A percentile compares a stretch with the other conserved stretches of the same genome.
These are phyloP conservation scores for Macrocybe gigantea DNA, from an alignment of 768 basidiomycete species.

Conservation along the genomic window DNA sequence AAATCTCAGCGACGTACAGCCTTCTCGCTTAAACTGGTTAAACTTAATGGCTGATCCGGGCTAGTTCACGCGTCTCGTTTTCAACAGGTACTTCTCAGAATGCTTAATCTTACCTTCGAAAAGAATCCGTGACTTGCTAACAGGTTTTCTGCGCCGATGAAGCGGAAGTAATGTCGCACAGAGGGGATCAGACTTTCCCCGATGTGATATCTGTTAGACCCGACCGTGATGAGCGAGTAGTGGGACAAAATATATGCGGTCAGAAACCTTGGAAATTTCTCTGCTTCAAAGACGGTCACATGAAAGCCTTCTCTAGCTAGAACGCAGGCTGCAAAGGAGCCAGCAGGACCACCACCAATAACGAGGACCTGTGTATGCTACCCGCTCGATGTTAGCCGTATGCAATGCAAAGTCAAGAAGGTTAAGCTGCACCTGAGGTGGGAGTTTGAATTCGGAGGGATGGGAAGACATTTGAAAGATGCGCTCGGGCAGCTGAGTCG, in stretches of 20 bases:
- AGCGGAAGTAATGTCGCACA: constrained; percentile 50
- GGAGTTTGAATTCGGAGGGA: no score
- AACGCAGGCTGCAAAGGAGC: constrained; percentile 50
- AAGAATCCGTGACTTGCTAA: constrained; percentile 43
- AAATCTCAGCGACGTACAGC: constrained; percentile 34
- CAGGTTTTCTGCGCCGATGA: constrained; percentile 52
- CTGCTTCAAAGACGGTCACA: constrained; percentile 47
- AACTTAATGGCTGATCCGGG: constrained; percentile 61
- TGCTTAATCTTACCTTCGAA: constrained; percentile 32
- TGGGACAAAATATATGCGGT: not conserved
- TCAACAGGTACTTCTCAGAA: not conserved
- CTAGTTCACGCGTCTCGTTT: constrained; percentile 18
- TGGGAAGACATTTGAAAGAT: no score
- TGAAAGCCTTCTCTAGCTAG: constrained; percentile 51
- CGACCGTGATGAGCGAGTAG: not conserved
- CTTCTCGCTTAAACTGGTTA: constrained; percentile 60
- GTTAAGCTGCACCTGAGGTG: no score
- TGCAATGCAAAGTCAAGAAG: no score
- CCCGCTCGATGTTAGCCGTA: no score
- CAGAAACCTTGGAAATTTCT: constrained; percentile 45
- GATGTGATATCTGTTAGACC: constrained; percentile 41
- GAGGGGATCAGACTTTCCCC: constrained; percentile 61
- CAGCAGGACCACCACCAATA: constrained; percentile 51
- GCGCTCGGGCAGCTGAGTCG: no score
- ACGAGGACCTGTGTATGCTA: constrained; percentile 28